Evolutionary conservation across 139 green algal genomes (phyloP).

Genomic region (Auxenochlorella protothecoides): DNA sequence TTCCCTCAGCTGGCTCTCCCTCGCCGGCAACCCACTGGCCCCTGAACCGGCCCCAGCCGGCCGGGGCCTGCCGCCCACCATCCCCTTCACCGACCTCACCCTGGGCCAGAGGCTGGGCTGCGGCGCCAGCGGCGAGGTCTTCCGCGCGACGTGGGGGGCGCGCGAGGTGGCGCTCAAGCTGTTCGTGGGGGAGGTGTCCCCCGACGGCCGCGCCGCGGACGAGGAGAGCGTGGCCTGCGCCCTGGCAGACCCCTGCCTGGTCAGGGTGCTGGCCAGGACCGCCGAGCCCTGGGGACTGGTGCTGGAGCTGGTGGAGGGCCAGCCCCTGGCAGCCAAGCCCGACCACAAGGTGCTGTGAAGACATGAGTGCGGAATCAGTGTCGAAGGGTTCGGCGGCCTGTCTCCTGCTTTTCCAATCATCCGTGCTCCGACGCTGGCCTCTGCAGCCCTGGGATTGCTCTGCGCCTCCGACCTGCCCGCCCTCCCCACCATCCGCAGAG

Average conservation of each 20-base stretch:
- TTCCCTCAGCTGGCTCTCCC: slow-evolving; percentile 59
- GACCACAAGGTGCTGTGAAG: slow-evolving; percentile 22
- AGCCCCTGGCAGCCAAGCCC: slow-evolving; percentile 48
- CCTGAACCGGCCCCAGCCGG: too few relatives aligned
- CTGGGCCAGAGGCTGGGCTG: slow-evolving; percentile 51
- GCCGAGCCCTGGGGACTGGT: slow-evolving; percentile 38
- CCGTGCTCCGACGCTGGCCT: too few relatives aligned
- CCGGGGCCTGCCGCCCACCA: neutral
- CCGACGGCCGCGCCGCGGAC: slow-evolving; percentile 52
- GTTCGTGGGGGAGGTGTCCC: slow-evolving; percentile 50
- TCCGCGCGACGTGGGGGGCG: slow-evolving; percentile 24
- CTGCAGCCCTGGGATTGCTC: too few relatives aligned
- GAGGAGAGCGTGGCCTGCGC: slow-evolving; percentile 56
- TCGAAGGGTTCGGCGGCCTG: too few relatives aligned
- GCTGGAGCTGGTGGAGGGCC: slow-evolving; percentile 40
- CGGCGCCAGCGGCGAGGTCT: slow-evolving; percentile 68
- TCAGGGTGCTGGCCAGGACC: slow-evolving; percentile 38
- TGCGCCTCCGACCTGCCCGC: neutral
- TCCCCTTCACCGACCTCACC: slow-evolving; percentile 22
- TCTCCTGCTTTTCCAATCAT: too few relatives aligned
- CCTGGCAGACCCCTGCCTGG: slow-evolving; percentile 56
- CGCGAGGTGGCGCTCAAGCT: slow-evolving; percentile 57
- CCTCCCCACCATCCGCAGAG: slow-evolving; percentile 1
- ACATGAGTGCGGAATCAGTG: too few relatives aligned
- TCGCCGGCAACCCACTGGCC: slow-evolving; percentile 55